Evolutionary conservation across 2,329 filamentous ascomycete species (phyloP).

Genomic region (Ustulina deusta): DNA sequence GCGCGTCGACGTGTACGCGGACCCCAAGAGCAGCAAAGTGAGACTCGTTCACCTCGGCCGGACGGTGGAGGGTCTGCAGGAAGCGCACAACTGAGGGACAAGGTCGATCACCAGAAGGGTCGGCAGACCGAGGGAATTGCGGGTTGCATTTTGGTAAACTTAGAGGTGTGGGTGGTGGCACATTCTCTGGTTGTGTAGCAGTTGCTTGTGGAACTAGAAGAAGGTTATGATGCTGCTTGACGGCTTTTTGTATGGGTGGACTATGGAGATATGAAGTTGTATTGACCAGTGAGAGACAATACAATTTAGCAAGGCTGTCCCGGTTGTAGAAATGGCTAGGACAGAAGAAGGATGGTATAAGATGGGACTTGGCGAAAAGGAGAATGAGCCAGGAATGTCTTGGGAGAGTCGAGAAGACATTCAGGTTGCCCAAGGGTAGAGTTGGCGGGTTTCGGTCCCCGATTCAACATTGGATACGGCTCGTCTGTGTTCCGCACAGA

Average conservation of each 20-base stretch:
- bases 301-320: background rate
- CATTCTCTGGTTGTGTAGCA: conserved; percentile 58
- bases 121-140: conserved; percentile 41
- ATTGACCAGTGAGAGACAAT: background rate
- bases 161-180: conserved; percentile 68
- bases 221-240: conserved; percentile 42
- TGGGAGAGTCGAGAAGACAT: background rate
- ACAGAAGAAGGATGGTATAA: background rate
- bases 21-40: conserved; percentile 70
- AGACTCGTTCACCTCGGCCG: conserved; percentile 59
- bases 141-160: conserved; percentile 61
- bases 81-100: conserved; percentile 60
- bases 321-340: background rate
- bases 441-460: conserved; percentile 26
- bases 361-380: background rate
- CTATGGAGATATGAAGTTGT: conserved; percentile 7
- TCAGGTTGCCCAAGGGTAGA: conserved; percentile 1
- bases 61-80: conserved; percentile 66
- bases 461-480: conserved; percentile 21
- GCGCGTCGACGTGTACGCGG: conserved; percentile 64
- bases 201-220: conserved; percentile 46
- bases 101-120: conserved; percentile 33
- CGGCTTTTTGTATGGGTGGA: conserved; percentile 8
- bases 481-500: conserved; percentile 6
- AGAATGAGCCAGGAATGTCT: background rate